These are phyloP conservation scores for Artemisia tridentata DNA, from an alignment of 129 eudicot species.

Conservation along the genomic window DNA sequence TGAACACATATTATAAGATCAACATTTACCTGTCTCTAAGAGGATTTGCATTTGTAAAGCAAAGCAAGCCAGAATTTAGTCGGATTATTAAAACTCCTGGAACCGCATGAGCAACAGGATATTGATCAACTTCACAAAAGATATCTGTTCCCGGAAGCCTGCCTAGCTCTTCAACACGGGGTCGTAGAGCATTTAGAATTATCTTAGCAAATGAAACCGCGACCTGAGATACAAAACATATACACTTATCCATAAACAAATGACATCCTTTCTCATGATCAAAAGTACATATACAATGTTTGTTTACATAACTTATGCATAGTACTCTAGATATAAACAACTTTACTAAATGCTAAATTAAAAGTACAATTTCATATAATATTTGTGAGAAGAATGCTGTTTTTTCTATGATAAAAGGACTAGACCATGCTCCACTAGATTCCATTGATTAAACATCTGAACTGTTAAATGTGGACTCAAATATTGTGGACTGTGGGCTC, in stretches of 20 bases:
- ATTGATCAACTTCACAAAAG: conserved; percentile 69
- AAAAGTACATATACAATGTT: too few species aligned
- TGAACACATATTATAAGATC: not conserved
- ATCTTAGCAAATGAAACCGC: conserved; percentile 76
- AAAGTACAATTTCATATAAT: too few species aligned
- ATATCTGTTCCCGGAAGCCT: conserved; percentile 72
- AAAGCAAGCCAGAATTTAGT: conserved; percentile 72
- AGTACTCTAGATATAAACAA: too few species aligned
- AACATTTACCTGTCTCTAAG: conserved; percentile 71
- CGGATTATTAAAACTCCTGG: conserved; percentile 69
- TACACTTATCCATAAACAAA: not conserved
- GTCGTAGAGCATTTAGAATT: conserved; percentile 51
- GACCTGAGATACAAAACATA: conserved; percentile 40
- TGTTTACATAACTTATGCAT: too few species aligned
- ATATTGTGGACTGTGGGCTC: too few species aligned
- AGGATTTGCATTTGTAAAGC: conserved; percentile 82
- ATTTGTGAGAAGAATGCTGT: too few species aligned
- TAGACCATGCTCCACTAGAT: conserved; percentile 3
- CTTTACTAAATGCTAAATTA: too few species aligned
- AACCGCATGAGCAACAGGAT: conserved; percentile 60
- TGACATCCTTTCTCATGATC: not conserved
- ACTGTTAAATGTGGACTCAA: not conserved
- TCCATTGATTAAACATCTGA: not conserved
- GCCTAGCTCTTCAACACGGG: conserved; percentile 67
- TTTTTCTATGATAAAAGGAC: too few species aligned